Base-by-base conservation (phyloP, 805 yeast species). In the Clavispora santaluciae region DNA sequence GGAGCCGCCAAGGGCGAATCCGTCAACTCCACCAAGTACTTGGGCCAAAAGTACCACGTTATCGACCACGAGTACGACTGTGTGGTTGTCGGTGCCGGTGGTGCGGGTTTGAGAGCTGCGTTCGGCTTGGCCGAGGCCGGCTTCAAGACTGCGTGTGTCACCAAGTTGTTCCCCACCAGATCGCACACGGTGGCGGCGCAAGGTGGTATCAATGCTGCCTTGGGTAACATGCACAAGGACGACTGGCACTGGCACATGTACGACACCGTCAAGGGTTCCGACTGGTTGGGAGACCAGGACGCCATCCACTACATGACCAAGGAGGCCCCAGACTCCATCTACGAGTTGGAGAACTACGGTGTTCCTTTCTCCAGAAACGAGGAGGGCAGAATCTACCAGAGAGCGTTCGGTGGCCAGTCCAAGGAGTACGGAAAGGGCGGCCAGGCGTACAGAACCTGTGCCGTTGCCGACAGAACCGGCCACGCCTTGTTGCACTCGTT, bases 201-300 rank as follows among this genome's bases (percentile, higher is more conserved):
- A 71, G 99, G 99, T 71, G 99, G 99, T 73, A 93, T 91, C 70
- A 91, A 91, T 60, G 99, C 98, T 53, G 99, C 99, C 22, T 76
- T 91, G 51, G 99, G 98, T 55, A 91, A 91, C 76, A 91, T 91
- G 96, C 98, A 93, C 73, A 76, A 79, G 54, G 99, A 91, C 68
- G 90, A 90, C 73, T 91, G 99, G 99, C 95, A 87, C 68, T 93
- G 98, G 97, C 99, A 91, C 69, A 90, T 91, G 97, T 91, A 93
- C 70, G 99, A 91, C 64, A 91, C 99, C 57, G 98, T 91, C 56
- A 91, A 91, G 73, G 99, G 99, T 50, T 89, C 97, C 8, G 99
- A 91, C 72, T 91, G 99, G 99, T 80, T 91, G 49, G 99, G 99
- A 61, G 99, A 91, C 70, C 99, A 91, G 73, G 99, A 91, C 63